Conservation (phyloP, 2,329 filamentous ascomycete species). For the Akanthomyces dipterigenus region DNA sequence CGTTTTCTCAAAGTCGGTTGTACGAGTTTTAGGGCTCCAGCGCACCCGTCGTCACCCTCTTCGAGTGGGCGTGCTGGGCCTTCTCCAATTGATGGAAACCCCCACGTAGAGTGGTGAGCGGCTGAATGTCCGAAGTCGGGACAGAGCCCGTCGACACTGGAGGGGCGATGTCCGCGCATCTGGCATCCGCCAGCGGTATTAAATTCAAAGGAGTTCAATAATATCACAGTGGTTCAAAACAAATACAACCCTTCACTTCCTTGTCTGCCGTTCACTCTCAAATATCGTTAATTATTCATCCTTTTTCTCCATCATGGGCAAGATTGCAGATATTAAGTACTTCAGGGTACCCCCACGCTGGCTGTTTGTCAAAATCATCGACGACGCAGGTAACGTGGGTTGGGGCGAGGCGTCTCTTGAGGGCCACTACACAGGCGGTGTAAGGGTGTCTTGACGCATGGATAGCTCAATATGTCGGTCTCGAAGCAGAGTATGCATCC, state of each 20-base stretch:
- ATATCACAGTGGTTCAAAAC: too few relatives aligned
- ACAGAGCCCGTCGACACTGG: not conserved
- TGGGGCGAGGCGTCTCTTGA: slow-evolving; percentile 73
- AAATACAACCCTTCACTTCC: not conserved
- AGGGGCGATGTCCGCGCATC: not conserved
- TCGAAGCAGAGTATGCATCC: slow-evolving; percentile 58
- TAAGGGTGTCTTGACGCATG: slow-evolving; percentile 67
- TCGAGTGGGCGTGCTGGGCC: too few relatives aligned
- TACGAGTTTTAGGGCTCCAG: too few relatives aligned
- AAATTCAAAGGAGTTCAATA: too few relatives aligned
- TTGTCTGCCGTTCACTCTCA: too few relatives aligned
- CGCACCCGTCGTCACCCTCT: too few relatives aligned
- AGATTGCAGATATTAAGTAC: slow-evolving; percentile 52
- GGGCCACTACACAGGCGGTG: slow-evolving; percentile 65
- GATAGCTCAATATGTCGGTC: slow-evolving; percentile 53
- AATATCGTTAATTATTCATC: too few relatives aligned
- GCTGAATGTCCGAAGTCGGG: not conserved
- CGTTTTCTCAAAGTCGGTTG: too few relatives aligned
- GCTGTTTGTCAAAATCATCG: slow-evolving; percentile 71
- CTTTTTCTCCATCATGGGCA: slow-evolving; percentile 20
- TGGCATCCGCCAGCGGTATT: too few relatives aligned
- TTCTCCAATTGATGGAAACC: not conserved
- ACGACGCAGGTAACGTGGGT: slow-evolving; percentile 56
- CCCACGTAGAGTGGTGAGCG: not conserved
- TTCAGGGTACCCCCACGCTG: slow-evolving; percentile 69